Evolutionary conservation across 1,284 basidiomycete genomes (phyloP).

Genomic region (Schizophyllum amplum): DNA sequence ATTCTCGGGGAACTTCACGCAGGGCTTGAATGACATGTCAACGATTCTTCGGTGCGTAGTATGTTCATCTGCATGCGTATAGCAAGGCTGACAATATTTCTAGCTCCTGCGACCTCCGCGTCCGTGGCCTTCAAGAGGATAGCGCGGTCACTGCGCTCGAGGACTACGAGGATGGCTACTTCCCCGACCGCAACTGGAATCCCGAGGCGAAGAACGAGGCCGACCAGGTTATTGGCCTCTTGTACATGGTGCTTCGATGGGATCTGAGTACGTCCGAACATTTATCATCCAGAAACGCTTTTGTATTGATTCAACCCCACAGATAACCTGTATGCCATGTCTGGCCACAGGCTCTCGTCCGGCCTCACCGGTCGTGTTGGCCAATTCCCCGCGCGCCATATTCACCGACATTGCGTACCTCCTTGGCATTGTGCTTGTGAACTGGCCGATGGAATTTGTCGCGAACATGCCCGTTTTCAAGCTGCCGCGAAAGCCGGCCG

Average conservation of each 20-base stretch:
- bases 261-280: neutral
- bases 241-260: neutral
- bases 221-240: neutral
- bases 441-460: too few relatives aligned
- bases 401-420: too few relatives aligned
- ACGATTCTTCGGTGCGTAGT: neutral
- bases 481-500: neutral
- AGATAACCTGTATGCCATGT: neutral
- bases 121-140: neutral
- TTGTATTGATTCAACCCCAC: neutral
- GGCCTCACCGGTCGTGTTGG: too few relatives aligned
- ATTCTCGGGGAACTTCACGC: neutral
- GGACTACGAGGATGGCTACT: neutral
- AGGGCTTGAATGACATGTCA: neutral
- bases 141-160: neutral
- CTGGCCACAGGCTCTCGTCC: neutral
- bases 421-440: too few relatives aligned
- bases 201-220: too few relatives aligned
- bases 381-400: too few relatives aligned
- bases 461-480: too few relatives aligned
- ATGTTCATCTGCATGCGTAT: neutral
- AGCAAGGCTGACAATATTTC: neutral
- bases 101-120: neutral
- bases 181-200: neutral
- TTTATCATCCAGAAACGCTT: too few relatives aligned